Percentiles rank a stretch among this genome's conserved stretches.
Conservation (phyloP, 2,329 filamentous ascomycete genomes). For the Lecanoromycetidae sp. region DNA sequence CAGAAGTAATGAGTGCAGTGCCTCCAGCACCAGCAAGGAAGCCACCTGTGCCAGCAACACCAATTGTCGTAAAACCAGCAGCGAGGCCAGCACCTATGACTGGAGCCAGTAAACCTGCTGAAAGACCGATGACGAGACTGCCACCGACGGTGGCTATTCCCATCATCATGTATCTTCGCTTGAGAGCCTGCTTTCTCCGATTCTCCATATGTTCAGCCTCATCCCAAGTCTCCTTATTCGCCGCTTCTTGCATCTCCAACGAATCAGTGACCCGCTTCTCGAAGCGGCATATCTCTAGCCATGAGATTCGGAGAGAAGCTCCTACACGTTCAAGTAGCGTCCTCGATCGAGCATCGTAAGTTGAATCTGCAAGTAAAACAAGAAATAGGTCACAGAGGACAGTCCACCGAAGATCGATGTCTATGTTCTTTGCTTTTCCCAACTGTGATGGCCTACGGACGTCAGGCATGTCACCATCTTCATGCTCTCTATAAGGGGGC, state of each 20-base stretch:
- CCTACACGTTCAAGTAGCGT: conserved; percentile 74
- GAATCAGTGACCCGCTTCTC: conserved; percentile 96
- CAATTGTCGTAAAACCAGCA: conserved; percentile 89
- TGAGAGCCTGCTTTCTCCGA: conserved; percentile 68
- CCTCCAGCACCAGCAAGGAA: conserved; percentile 89
- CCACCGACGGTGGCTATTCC: conserved; percentile 91
- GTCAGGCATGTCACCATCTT: conserved; percentile 60
- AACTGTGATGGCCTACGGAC: conserved; percentile 75
- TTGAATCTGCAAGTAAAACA: conserved; percentile 87
- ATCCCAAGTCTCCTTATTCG: conserved; percentile 94
- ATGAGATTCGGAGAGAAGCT: conserved; percentile 64
- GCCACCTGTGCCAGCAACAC: conserved; percentile 72
- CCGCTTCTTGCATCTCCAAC: conserved; percentile 91
- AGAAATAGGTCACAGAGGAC: conserved; percentile 92
- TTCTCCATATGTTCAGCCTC: conserved; percentile 88
- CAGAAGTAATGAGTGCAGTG: conserved; percentile 85
- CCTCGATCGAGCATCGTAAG: conserved; percentile 82
- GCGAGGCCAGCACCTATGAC: conserved; percentile 89
- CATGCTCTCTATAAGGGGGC: conserved; percentile 46
- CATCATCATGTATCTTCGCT: conserved; percentile 84
- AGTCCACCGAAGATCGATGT: conserved; percentile 95
- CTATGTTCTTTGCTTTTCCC: conserved; percentile 68
- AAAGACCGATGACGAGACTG: conserved; percentile 86
- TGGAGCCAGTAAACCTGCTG: conserved; percentile 79
- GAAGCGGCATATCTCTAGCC: conserved; percentile 90